phyloP scores from a whole-genome alignment of 108 stramenopile species.

The Skeletonema potamos region DNA sequence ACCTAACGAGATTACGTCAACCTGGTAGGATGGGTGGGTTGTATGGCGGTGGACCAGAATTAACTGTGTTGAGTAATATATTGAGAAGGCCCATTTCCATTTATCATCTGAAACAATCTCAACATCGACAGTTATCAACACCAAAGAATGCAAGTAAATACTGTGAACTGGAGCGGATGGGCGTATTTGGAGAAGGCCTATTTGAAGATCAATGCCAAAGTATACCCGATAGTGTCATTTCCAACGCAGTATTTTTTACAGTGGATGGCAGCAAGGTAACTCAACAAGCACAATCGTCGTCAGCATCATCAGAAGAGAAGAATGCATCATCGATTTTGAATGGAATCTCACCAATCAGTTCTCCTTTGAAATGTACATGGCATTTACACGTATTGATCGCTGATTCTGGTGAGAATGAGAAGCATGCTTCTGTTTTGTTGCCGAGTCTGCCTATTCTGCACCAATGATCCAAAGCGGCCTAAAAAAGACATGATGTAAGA shows the following conservation, averaged over 20 bases:
- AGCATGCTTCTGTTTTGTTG: conserved; percentile 74
- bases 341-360: conserved; percentile 40
- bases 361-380: conserved; percentile 51
- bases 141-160: background rate
- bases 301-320: conserved; percentile 34
- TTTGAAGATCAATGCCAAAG: conserved; percentile 60
- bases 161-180: conserved; percentile 56
- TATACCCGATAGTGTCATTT: conserved; percentile 55
- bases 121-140: background rate
- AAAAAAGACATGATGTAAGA: no score
- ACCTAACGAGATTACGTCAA: conserved; percentile 46
- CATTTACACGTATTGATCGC: conserved; percentile 71
- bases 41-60: conserved; percentile 77
- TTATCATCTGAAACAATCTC: conserved; percentile 54
- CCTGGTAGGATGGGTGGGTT: conserved; percentile 62
- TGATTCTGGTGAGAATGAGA: conserved; percentile 52
- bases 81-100: conserved; percentile 80
- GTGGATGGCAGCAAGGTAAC: conserved; percentile 10
- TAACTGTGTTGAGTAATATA: conserved; percentile 71
- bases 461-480: background rate
- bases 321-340: background rate
- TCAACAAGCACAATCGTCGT: conserved; percentile 18
- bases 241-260: conserved; percentile 41
- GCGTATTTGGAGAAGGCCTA: conserved; percentile 62
- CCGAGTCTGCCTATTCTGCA: conserved; percentile 27